phyloP scores from a whole-genome alignment of 2,329 filamentous ascomycete genomes.

The Leptographium wingfieldii region DNA sequence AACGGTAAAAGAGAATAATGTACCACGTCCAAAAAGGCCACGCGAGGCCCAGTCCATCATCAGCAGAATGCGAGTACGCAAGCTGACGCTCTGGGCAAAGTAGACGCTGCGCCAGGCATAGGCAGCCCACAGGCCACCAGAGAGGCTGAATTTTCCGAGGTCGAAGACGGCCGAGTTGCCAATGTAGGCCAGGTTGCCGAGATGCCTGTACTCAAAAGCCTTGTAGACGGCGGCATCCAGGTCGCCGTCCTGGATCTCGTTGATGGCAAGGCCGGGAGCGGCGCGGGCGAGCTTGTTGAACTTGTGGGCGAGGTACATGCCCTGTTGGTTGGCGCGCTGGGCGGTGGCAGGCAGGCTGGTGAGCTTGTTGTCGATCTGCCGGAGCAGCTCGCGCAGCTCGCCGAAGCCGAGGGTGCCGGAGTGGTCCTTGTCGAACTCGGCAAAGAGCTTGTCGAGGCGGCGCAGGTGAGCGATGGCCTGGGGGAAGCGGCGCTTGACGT shows the following conservation, averaged over 20 bases:
- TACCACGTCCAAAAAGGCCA: slow-evolving; percentile 87
- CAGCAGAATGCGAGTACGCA: slow-evolving; percentile 75
- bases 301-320: slow-evolving; percentile 82
- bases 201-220: slow-evolving; percentile 85
- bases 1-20: background rate
- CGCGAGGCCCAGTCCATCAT: slow-evolving; percentile 99
- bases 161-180: slow-evolving; percentile 96
- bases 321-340: slow-evolving; percentile 92
- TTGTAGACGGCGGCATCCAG: slow-evolving; percentile 86
- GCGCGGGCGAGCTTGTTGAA: slow-evolving; percentile 81
- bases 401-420: slow-evolving; percentile 88
- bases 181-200: slow-evolving; percentile 87
- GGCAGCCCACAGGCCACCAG: slow-evolving; percentile 79
- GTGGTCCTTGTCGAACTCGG: slow-evolving; percentile 84
- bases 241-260: slow-evolving; percentile 78
- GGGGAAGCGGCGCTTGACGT: slow-evolving; percentile 80
- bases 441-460: slow-evolving; percentile 81
- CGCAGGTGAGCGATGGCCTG: slow-evolving; percentile 79
- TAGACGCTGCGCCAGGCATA: slow-evolving; percentile 96
- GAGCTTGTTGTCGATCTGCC: slow-evolving; percentile 88
- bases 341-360: slow-evolving; percentile 91
- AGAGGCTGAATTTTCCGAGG: slow-evolving; percentile 62
- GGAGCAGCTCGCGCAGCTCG: slow-evolving; percentile 77
- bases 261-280: slow-evolving; percentile 60
- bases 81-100: slow-evolving; percentile 92